Evolutionary conservation across 305 asterid genomes (phyloP).

Genomic region (Fraxinus dipetala): DNA sequence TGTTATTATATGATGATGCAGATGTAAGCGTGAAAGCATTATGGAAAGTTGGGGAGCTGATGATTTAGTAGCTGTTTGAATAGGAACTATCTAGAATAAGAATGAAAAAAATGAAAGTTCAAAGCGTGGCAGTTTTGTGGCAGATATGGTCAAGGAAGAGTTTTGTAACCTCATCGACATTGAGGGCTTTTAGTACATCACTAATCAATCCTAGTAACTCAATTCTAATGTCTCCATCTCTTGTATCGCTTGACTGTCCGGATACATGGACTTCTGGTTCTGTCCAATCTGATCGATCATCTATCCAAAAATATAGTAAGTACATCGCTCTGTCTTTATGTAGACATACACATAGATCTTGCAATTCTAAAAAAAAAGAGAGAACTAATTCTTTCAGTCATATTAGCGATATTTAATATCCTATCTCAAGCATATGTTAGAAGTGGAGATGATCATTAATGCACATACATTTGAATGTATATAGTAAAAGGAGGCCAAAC

Average conservation of each 20-base stretch:
- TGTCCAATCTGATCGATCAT: slow-evolving; percentile 23
- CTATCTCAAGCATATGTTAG: neutral
- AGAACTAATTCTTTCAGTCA: neutral
- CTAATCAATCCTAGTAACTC: slow-evolving; percentile 18
- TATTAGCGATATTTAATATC: neutral
- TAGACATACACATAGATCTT: neutral
- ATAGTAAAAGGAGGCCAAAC: neutral
- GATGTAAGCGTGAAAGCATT: neutral
- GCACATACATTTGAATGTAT: neutral
- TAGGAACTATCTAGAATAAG: slow-evolving; percentile 19
- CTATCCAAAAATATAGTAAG: slow-evolving; percentile 42
- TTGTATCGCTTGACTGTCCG: slow-evolving; percentile 54
- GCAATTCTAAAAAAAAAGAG: neutral
- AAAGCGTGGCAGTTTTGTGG: slow-evolving; percentile 26
- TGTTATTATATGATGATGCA: neutral
- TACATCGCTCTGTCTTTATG: neutral
- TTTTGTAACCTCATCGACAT: slow-evolving; percentile 6
- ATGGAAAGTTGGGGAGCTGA: slow-evolving; percentile 11
- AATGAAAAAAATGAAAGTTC: slow-evolving; percentile 31
- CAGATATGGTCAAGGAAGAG: slow-evolving; percentile 21
- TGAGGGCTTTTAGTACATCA: slow-evolving; percentile 34
- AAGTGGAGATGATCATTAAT: neutral
- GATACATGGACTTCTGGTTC: slow-evolving; percentile 55
- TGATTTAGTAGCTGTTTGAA: slow-evolving; percentile 11
- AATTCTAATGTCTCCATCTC: slow-evolving; percentile 54